These are phyloP conservation scores for Citrus inodora DNA, from an alignment of 345 rosid species.

Conservation along the genomic window DNA sequence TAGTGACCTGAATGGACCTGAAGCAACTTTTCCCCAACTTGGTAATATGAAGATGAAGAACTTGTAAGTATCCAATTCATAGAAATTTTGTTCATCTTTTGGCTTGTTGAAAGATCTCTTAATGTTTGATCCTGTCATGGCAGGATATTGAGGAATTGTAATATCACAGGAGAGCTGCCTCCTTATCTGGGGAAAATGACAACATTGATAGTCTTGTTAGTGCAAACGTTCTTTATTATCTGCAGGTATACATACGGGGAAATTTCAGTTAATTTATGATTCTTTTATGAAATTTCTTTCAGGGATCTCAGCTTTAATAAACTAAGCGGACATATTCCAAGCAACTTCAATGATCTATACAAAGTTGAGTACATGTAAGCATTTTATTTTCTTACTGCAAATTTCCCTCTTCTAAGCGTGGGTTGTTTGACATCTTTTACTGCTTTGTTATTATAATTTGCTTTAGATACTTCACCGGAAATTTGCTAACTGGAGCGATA, in stretches of 20 bases:
- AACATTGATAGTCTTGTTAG: conserved; percentile 30
- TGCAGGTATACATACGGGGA: neutral
- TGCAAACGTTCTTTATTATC: neutral
- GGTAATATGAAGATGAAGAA: conserved; percentile 19
- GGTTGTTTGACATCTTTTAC: neutral
- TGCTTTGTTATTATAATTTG: neutral
- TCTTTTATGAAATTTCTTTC: conserved; percentile 1
- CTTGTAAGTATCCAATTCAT: conserved; percentile 28
- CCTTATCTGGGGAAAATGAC: conserved; percentile 26
- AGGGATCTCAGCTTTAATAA: conserved; percentile 53
- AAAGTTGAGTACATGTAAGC: conserved; percentile 10
- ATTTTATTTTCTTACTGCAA: neutral
- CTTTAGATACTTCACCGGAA: conserved; percentile 35
- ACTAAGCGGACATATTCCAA: conserved; percentile 34
- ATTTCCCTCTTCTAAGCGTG: neutral
- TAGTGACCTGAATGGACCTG: conserved; percentile 42
- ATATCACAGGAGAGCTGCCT: conserved; percentile 44
- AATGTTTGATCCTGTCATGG: neutral
- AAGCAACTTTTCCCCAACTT: conserved; percentile 37
- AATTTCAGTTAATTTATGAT: neutral
- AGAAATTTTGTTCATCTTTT: neutral
- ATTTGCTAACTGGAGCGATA: conserved; percentile 29
- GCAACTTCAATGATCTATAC: neutral
- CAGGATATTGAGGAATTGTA: conserved; percentile 62
- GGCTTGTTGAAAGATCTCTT: neutral